These are phyloP conservation scores for Actinomortierella wolfii DNA, from an alignment of 371 early-diverging fungal species.

Conservation along the genomic window DNA sequence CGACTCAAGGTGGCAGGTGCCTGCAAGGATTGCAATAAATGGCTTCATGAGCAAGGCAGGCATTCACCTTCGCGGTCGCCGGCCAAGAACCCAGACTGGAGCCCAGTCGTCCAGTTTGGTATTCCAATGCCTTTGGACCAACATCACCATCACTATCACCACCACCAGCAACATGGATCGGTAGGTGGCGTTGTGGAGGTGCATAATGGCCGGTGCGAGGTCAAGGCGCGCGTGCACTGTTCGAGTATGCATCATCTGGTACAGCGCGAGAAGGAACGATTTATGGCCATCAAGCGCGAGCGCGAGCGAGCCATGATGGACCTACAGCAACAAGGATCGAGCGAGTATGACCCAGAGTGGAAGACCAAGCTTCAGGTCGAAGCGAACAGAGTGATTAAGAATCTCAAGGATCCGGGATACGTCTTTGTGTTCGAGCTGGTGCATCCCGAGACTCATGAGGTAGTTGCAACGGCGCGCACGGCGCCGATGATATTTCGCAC, in stretches of 20 bases:
- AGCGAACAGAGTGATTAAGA: not conserved
- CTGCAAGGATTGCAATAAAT: constrained; percentile 25
- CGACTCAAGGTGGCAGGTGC: constrained; percentile 16
- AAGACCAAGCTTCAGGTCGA: too few relatives aligned
- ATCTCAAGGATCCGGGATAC: constrained; percentile 28
- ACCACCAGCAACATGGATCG: constrained; percentile 2
- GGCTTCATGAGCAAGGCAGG: constrained; percentile 26
- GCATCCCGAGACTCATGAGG: constrained; percentile 16
- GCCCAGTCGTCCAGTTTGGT: constrained; percentile 31
- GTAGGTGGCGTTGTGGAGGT: constrained; percentile 25
- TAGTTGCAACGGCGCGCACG: constrained; percentile 21
- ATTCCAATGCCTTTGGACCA: constrained; percentile 14
- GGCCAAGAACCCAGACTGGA: constrained; percentile 4
- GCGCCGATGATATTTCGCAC: constrained; percentile 33
- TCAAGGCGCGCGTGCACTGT: constrained; percentile 35
- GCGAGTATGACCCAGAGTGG: too few relatives aligned
- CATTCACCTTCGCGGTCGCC: constrained; percentile 11
- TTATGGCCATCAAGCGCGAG: not conserved
- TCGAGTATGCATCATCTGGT: constrained; percentile 38
- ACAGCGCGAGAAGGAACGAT: constrained; percentile 14
- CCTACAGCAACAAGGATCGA: constrained; percentile 1
- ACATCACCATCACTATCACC: not conserved
- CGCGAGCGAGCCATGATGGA: not conserved
- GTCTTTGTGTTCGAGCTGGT: constrained; percentile 41
- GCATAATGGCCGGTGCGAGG: constrained; percentile 29